phyloP scores from a whole-genome alignment of 495 filamentous ascomycete species.

The Trichoderma asperelloides region DNA sequence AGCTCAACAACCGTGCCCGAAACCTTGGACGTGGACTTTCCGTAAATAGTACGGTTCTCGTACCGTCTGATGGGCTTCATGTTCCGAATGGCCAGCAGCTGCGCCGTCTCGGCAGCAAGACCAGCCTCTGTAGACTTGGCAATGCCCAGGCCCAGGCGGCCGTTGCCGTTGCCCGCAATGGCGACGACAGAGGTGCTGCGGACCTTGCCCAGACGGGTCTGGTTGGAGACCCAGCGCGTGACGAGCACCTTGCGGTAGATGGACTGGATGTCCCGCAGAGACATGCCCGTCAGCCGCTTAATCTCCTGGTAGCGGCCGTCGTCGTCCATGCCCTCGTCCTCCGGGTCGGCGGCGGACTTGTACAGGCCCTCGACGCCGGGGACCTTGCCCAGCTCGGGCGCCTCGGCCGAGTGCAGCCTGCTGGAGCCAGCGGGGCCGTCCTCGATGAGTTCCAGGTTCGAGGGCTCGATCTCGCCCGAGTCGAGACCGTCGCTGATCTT shows the following conservation, averaged over 20 bases:
- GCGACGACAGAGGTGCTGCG: slow-evolving; percentile 56
- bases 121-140: slow-evolving; percentile 69
- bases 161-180: slow-evolving; percentile 76
- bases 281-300: slow-evolving; percentile 62
- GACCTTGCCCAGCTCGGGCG: slow-evolving; percentile 34
- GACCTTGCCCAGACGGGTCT: slow-evolving; percentile 94
- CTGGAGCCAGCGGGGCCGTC: slow-evolving; percentile 25
- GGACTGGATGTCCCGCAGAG: slow-evolving; percentile 41
- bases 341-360: slow-evolving; percentile 36
- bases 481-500: slow-evolving; percentile 1
- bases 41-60: slow-evolving; percentile 84
- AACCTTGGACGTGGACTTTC: slow-evolving; percentile 74
- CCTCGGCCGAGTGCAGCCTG: slow-evolving; percentile 30
- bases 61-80: slow-evolving; percentile 83
- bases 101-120: slow-evolving; percentile 57
- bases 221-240: slow-evolving; percentile 67
- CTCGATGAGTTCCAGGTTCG: slow-evolving; percentile 26
- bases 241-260: slow-evolving; percentile 60
- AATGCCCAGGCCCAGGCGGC: slow-evolving; percentile 79
- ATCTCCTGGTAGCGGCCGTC: slow-evolving; percentile 38
- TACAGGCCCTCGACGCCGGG: slow-evolving; percentile 38
- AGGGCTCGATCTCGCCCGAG: slow-evolving; percentile 14
- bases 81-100: slow-evolving; percentile 68
- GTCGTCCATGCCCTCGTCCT: slow-evolving; percentile 33
- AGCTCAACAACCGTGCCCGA: slow-evolving; percentile 75